Base-by-base conservation (phyloP, 768 basidiomycete species). In the Phylloporus sp. region DNA sequence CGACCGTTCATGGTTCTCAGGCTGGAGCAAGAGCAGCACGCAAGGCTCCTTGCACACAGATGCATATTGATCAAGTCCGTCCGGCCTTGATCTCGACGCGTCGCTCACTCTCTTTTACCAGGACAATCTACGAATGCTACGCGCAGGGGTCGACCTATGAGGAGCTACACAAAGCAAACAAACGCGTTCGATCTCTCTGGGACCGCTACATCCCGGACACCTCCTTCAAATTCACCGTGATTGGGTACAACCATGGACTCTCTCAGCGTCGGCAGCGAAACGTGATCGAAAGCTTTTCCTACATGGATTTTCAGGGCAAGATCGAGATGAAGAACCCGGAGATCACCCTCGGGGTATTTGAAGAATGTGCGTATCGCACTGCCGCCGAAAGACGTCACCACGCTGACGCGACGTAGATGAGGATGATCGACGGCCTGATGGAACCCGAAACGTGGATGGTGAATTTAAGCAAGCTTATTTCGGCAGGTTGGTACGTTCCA, bases 31-130 rank as follows among this genome's bases (percentile, higher is more conserved):
- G 92, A 92, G 57, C 80, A 83, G 31, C 84, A 95, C 53, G 92
- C 88, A 0, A 70, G 75, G 41, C 65, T 80, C n/a, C 73, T 99
- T 24, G 87, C 89, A 0, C 71, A 76, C 51, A 73, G 95, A 57
- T 90, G 91, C 59, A 84, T 95, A 39, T 66, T 95, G 45, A 79
- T 98, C 64, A 93, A 86, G 93, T 94, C 53, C 49, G 81, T 24
- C 16, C 32, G 38, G 29, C 28, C 15, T 4, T 15, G 7, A 24
- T 20, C 32, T 8, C 5, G 13, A 22, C 35, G 49, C 48, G 38
- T 34, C 42, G 47, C 46, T 52, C 34, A 48, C 10, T 13, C 7
- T 39, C n/a, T 11, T 28, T 28, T 43, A 6, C 26, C 59, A 94
- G 92, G 68, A 83, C 83, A 18, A 74, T 92, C 40, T 88, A 85